Percentiles rank a stretch among this genome's conserved stretches.
Conservation (phyloP, 2,329 filamentous ascomycete genomes). For the Arachnomyces sp. region DNA sequence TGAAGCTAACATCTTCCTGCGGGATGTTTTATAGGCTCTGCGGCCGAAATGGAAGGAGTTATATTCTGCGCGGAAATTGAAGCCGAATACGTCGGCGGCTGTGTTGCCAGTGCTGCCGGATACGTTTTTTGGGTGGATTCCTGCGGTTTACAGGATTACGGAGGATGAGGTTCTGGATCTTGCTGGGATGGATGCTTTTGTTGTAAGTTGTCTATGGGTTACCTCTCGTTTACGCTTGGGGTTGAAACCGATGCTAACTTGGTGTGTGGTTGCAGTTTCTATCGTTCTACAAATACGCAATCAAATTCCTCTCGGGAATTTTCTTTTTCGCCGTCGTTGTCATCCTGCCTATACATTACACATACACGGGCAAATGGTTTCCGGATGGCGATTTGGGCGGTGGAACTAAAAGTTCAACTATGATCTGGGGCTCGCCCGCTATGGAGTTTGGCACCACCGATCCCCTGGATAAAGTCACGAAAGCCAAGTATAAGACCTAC, state of each 20-base stretch:
- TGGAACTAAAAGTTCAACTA: slow-evolving; percentile 25
- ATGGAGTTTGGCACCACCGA: slow-evolving; percentile 26
- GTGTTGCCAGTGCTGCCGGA: slow-evolving; percentile 71
- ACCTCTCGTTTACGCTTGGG: background rate
- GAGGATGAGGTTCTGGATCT: slow-evolving; percentile 85
- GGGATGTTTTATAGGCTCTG: slow-evolving; percentile 50
- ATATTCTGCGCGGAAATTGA: slow-evolving; percentile 74
- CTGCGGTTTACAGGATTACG: slow-evolving; percentile 70
- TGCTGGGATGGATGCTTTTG: slow-evolving; percentile 89
- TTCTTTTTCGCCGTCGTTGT: slow-evolving; percentile 73
- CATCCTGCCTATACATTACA: slow-evolving; percentile 76
- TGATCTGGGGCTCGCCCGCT: slow-evolving; percentile 25
- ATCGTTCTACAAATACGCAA: slow-evolving; percentile 91
- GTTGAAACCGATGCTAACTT: slow-evolving; percentile 5
- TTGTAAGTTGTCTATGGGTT: slow-evolving; percentile 46
- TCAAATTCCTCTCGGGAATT: slow-evolving; percentile 69
- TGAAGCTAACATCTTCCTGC: background rate
- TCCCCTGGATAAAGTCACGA: slow-evolving; percentile 8
- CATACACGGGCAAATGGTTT: slow-evolving; percentile 44
- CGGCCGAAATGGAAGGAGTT: slow-evolving; percentile 86
- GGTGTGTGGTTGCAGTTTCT: slow-evolving; percentile 54
- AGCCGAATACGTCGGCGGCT: slow-evolving; percentile 57
- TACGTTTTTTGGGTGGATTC: slow-evolving; percentile 87
- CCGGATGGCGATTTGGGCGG: slow-evolving; percentile 30
- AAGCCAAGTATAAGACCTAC: slow-evolving; percentile 39